Evolutionary conservation across 1,139 yeast genomes (phyloP), one percentile per base, ranked within the genome.

Genomic region (Candida dubliniensis): DNA sequence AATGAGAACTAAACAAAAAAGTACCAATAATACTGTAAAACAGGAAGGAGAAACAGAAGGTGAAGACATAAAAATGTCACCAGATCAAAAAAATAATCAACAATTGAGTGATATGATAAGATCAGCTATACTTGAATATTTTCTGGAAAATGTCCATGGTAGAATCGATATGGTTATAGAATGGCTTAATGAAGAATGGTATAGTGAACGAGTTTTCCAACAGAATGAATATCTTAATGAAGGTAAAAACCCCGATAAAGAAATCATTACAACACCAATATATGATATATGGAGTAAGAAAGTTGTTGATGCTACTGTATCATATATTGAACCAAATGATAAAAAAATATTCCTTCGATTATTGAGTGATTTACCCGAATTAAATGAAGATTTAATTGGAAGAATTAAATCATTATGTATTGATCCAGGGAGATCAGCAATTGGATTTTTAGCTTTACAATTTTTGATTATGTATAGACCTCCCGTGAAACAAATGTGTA

Each of bases 151-250:
- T 56, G 84, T 91, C 52, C 84, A 87, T 47, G 74, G 72, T 10
- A 71, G 93, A 34, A 76, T 91, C 12, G 96, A 88, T 49, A 67
- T 85, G 33, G 81, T 88, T n/a, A 81, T 91, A 32, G 90, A 87
- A 49, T 95, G 99, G 99, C 69, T 95, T 43, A 91, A 87, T 56
- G 99, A 93, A 63, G 99, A 95, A 63, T 95, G 97, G 96, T 91
- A 82, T 61, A 77, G 82, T 38, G 95, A 86, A 52, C 67, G 67
- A 50, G 80, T 79, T 1, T 66, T 65, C 44, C 66, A 66, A 50
- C 66, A 66, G 49, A 75, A 71, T 47, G 43, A 50, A 25, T 10
- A 15, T 4, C 30, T 36, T 8, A 43, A 36, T 14, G 43, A 47
- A 36, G 30, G 24, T 34, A 24, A 55, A 50, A 29, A 49, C 44